Evolutionary conservation across 2,329 filamentous ascomycete genomes (phyloP).

Genomic region (Huntiella decipiens): DNA sequence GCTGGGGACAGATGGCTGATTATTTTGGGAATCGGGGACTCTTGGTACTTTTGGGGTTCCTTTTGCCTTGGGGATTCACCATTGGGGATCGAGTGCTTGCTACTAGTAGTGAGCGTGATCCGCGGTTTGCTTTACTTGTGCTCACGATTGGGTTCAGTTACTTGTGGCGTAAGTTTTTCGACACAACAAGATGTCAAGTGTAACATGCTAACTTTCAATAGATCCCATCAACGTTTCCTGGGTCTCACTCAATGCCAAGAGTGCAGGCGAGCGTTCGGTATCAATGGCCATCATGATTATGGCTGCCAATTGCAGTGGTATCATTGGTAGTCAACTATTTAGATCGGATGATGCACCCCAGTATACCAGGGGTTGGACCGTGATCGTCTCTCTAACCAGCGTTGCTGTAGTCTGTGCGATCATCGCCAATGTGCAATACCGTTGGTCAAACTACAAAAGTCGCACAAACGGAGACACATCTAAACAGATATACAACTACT

Average conservation of each 20-base stretch:
- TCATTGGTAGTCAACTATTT: slow-evolving; percentile 18
- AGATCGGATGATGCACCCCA: slow-evolving; percentile 16
- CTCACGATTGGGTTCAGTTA: slow-evolving; percentile 15
- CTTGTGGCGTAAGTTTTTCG: slow-evolving; percentile 16
- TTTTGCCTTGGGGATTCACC: slow-evolving; percentile 15
- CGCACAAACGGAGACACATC: no score
- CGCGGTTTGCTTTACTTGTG: slow-evolving; percentile 17
- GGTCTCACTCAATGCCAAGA: slow-evolving; percentile 17
- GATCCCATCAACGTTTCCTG: slow-evolving; percentile 17
- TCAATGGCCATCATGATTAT: slow-evolving; percentile 19
- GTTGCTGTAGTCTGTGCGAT: slow-evolving; percentile 14
- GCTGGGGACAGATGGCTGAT: slow-evolving; percentile 17
- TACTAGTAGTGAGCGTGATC: slow-evolving; percentile 14
- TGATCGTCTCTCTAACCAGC: slow-evolving; percentile 14
- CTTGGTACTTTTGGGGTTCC: slow-evolving; percentile 16
- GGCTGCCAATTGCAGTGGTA: slow-evolving; percentile 17
- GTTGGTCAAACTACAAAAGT: neutral
- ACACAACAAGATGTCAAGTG: neutral
- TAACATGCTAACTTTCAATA: slow-evolving; percentile 1
- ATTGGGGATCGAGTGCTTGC: slow-evolving; percentile 17
- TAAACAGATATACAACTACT: no score
- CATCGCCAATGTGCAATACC: slow-evolving; percentile 15
- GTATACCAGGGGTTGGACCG: slow-evolving; percentile 17
- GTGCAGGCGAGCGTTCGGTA: slow-evolving; percentile 17
- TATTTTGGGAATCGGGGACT: slow-evolving; percentile 14